phyloP scores from a whole-genome alignment of 2,329 filamentous ascomycete species.

The Talaromyces sp. region DNA sequence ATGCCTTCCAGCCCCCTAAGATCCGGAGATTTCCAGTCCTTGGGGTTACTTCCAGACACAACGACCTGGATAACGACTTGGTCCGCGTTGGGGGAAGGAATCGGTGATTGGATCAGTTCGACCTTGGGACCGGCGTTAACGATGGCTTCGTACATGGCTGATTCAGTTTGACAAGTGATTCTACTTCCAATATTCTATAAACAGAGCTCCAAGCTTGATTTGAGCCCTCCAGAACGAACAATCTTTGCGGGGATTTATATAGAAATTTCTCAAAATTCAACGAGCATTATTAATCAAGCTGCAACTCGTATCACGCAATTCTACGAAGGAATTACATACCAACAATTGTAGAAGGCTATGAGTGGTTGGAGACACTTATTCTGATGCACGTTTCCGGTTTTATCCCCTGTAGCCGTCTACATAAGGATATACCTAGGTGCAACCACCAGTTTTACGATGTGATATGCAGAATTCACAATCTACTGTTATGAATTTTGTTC shows the following conservation, averaged over 20 bases:
- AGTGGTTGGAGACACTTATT: background rate
- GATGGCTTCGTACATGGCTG: slow-evolving; percentile 3
- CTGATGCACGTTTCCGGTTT: background rate
- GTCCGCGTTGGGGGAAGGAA: slow-evolving; percentile 35
- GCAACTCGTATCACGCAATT: background rate
- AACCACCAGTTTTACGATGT: no score
- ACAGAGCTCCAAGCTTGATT: no score
- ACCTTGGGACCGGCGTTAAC: slow-evolving; percentile 6
- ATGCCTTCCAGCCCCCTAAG: slow-evolving; percentile 12
- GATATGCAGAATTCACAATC: no score
- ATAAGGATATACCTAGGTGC: no score
- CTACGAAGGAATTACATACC: no score
- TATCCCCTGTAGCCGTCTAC: no score
- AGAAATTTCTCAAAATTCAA: background rate
- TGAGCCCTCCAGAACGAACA: background rate
- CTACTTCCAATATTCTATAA: background rate
- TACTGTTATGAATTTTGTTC: no score
- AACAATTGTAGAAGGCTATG: background rate
- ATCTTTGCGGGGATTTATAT: background rate
- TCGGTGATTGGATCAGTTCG: slow-evolving; percentile 36
- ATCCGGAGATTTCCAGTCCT: slow-evolving; percentile 21
- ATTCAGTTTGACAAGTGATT: background rate
- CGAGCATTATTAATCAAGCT: background rate
- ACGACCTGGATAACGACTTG: slow-evolving; percentile 29
- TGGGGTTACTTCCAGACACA: slow-evolving; percentile 13